Evolutionary conservation across 2,329 filamentous ascomycete species (phyloP), one percentile per base, ranked within the genome.

Genomic region (Kalaharituber pfeilii): DNA sequence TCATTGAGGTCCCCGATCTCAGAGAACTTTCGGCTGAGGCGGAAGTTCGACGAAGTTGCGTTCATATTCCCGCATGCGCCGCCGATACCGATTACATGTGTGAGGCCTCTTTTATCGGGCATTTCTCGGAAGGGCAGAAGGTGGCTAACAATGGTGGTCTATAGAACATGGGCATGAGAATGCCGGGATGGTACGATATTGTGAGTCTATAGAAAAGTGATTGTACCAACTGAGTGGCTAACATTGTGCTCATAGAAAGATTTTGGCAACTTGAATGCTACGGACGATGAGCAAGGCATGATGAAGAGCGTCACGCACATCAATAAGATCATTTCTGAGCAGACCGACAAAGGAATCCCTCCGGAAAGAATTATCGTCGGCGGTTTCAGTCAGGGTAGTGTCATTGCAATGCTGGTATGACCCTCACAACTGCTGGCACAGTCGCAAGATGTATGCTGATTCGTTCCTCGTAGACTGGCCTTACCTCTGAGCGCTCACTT

Each of bases 11-110:
- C 83, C 45, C 80, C 79, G 55, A 77, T 91, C 20, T 86, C 91
- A 28, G 82, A 94, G 72, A 86, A 89, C 69, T 95, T 84, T 82
- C 80, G 86, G 53, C 76, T 81, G 29, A 77, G 84, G 51, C 77
- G 80, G 67, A 81, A 82, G 65, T 86, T 96, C 60, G 79, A 87
- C 55, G 84, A 95, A 69, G 85, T 94, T 67, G 84, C 89, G 66
- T 96, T 96, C 69, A 79, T 98, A 65, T 82, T 98, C 68, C 91
- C 91, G 15, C 85, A 94, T 71, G 91, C 91, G 26, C 87, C 89
- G 4, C 71, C 69, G 33, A 91, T 94, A 53, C 86, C 87, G 28
- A 86, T 95, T 66, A 88, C 86, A n/a, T 73, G 81, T 22, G 59
- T 56, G 50, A 33, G 51, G 20, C 15, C 15, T 18, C 33, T n/a